Conservation (phyloP, 148 eudicot species). For the Camellia japonica region DNA sequence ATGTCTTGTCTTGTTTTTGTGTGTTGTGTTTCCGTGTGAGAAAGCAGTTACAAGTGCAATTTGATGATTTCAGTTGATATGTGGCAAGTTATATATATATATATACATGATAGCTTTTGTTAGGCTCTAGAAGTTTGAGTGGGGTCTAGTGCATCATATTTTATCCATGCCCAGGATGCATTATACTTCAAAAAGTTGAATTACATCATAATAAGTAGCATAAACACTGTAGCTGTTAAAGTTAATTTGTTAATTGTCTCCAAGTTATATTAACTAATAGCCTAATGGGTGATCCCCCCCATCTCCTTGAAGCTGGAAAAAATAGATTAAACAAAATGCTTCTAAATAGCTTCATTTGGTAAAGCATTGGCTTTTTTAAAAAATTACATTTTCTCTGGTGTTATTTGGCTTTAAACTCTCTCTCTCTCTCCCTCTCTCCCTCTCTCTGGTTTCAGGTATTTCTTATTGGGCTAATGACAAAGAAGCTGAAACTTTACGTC, state of each 20-base stretch:
- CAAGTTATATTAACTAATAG: neutral
- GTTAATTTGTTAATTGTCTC: neutral
- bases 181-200: neutral
- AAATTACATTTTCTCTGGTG: neutral
- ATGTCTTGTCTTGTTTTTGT: neutral
- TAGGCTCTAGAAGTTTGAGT: neutral
- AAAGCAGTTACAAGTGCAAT: neutral
- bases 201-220: neutral
- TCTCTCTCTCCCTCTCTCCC: neutral
- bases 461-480: slow-evolving; percentile 63
- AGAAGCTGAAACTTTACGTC: slow-evolving; percentile 65
- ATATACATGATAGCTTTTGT: neutral
- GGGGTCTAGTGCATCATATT: neutral
- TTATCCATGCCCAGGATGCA: neutral
- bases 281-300: too few species aligned
- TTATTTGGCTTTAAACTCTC: neutral
- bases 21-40: neutral
- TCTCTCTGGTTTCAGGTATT: slow-evolving; percentile 41
- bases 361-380: neutral
- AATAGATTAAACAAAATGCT: neutral
- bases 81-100: neutral
- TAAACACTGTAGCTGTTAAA: neutral
- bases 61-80: neutral
- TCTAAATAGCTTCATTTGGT: neutral
- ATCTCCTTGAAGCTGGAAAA: neutral